These are phyloP conservation scores for Globisporangium sylvaticum DNA, from an alignment of 352 stramenopile genomes.

Conservation along the genomic window DNA sequence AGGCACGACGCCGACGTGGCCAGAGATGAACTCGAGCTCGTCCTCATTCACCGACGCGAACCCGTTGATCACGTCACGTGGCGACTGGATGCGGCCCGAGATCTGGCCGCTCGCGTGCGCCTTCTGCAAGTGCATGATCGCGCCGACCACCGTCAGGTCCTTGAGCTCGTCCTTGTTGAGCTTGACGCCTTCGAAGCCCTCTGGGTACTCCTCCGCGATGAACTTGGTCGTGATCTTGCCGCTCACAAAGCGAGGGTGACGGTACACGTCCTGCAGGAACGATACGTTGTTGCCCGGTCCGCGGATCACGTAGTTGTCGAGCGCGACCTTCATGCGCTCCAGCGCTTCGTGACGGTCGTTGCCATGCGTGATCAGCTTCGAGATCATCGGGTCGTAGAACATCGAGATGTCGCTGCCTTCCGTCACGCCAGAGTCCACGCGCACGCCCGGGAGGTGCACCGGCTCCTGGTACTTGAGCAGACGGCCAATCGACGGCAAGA, in stretches of 20 bases:
- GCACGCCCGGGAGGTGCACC: constrained; percentile 56
- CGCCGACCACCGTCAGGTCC: constrained; percentile 72
- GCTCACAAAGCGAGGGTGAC: constrained; percentile 86
- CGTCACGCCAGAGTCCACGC: constrained; percentile 91
- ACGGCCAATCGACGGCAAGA: constrained; percentile 93
- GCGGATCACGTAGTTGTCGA: constrained; percentile 95
- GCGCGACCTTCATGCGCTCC: constrained; percentile 75
- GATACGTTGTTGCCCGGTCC: constrained; percentile 93
- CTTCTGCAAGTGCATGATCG: constrained; percentile 70
- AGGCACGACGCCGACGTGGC: constrained; percentile 28
- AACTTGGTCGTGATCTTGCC: constrained; percentile 97
- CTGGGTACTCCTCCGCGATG: constrained; percentile 94
- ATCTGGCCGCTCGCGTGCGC: constrained; percentile 27
- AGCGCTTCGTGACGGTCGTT: constrained; percentile 54
- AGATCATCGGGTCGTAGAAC: neutral
- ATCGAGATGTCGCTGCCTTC: constrained; percentile 86
- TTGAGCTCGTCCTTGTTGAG: constrained; percentile 54
- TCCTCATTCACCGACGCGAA: constrained; percentile 27
- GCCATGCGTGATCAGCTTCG: neutral
- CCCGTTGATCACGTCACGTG: neutral
- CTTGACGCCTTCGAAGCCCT: constrained; percentile 89
- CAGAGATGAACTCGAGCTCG: constrained; percentile 35
- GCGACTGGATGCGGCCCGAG: constrained; percentile 25
- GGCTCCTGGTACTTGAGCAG: constrained; percentile 93
- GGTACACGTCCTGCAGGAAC: constrained; percentile 92